Conservation (phyloP, 345 rosid species). For the Excoecaria cochinchinensis region DNA sequence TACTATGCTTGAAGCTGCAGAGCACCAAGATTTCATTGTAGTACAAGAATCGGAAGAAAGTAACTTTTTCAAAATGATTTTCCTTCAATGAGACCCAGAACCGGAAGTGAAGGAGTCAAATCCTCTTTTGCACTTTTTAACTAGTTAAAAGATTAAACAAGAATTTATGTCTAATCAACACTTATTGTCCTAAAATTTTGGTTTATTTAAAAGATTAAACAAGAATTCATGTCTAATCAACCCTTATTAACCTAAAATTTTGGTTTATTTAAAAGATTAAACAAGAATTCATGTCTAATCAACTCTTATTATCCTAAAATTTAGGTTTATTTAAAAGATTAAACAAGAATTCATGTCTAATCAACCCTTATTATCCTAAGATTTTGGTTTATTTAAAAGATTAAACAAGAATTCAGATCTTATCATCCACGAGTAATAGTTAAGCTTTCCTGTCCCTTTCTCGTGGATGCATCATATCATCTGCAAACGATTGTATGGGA, state of each 20-base stretch:
- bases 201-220: too few relatives aligned
- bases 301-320: too few relatives aligned
- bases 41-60: neutral
- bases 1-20: slow-evolving; percentile 7
- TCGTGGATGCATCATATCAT: too few relatives aligned
- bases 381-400: neutral
- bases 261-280: too few relatives aligned
- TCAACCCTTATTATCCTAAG: too few relatives aligned
- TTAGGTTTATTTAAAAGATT: neutral
- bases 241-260: too few relatives aligned
- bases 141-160: slow-evolving; percentile 1
- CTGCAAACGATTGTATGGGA: too few relatives aligned
- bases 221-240: too few relatives aligned
- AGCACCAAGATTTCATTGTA: neutral
- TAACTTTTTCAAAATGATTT: neutral
- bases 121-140: neutral
- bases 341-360: neutral
- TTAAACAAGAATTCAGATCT: neutral
- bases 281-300: too few relatives aligned
- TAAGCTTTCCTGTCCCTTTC: too few relatives aligned
- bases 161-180: neutral
- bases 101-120: neutral
- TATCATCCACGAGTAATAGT: neutral
- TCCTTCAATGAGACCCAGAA: neutral
- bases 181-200: too few relatives aligned